A percentile compares a stretch with the other conserved stretches of the same genome.
Evolutionary conservation across 2,329 filamentous ascomycete species (phyloP).

Genomic region (Arachnomyces sp.): DNA sequence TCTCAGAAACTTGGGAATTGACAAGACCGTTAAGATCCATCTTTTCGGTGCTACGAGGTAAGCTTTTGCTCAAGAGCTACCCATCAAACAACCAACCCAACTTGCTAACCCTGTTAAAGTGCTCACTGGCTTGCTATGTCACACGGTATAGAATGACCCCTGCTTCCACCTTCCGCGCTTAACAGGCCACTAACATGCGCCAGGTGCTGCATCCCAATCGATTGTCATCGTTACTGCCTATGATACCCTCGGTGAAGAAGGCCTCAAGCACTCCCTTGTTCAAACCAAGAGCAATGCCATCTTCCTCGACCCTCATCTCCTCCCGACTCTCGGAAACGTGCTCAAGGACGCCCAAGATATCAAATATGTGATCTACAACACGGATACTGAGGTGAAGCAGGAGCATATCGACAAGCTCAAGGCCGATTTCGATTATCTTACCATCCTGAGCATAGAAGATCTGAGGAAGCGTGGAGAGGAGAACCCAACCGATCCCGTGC

Average conservation of each 20-base stretch:
- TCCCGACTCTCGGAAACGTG: slow-evolving; percentile 44
- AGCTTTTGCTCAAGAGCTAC: slow-evolving; percentile 12
- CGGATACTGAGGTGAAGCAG: slow-evolving; percentile 39
- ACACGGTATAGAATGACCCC: slow-evolving; percentile 44
- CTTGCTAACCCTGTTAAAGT: slow-evolving; percentile 35
- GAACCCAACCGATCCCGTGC: slow-evolving; percentile 59
- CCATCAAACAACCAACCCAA: slow-evolving; percentile 9
- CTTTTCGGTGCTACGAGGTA: slow-evolving; percentile 78
- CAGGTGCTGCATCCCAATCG: slow-evolving; percentile 66
- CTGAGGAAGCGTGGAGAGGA: slow-evolving; percentile 46
- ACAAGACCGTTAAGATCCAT: slow-evolving; percentile 61
- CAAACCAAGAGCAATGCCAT: slow-evolving; percentile 27
- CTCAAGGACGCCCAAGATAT: slow-evolving; percentile 46
- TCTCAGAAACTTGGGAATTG: slow-evolving; percentile 64
- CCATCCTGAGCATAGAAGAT: slow-evolving; percentile 44
- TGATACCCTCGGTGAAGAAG: slow-evolving; percentile 28
- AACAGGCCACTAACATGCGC: slow-evolving; percentile 6
- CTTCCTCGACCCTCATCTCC: slow-evolving; percentile 26
- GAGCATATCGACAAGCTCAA: slow-evolving; percentile 44
- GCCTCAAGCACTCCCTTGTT: slow-evolving; percentile 24
- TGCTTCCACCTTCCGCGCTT: slow-evolving; percentile 10
- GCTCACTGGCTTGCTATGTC: slow-evolving; percentile 77
- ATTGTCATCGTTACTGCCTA: slow-evolving; percentile 68
- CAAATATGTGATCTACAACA: slow-evolving; percentile 48
- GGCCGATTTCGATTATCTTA: slow-evolving; percentile 41